Percentiles rank a stretch among this genome's conserved stretches.
phyloP scores from a whole-genome alignment of 495 filamentous ascomycete genomes.

The Pyrenula massariospora region DNA sequence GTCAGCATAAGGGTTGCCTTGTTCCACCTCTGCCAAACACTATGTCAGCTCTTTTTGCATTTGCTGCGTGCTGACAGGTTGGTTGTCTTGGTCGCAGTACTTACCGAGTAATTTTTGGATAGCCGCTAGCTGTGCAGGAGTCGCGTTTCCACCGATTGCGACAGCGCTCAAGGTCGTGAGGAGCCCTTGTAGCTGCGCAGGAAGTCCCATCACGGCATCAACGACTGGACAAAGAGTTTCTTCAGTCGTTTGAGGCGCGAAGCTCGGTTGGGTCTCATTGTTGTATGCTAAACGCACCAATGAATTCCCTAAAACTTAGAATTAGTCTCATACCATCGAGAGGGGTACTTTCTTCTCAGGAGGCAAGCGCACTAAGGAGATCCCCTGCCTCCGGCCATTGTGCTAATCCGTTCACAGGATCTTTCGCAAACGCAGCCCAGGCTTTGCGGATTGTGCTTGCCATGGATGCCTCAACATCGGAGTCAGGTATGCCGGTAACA shows the following conservation, averaged over 20 bases:
- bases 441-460: background rate
- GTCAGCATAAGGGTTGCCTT: background rate
- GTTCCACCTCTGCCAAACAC: background rate
- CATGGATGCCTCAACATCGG: background rate
- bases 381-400: background rate
- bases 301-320: too few species aligned
- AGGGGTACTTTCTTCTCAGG: too few species aligned
- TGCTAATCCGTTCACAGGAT: slow-evolving; percentile 6
- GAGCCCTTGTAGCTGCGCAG: background rate
- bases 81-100: too few species aligned
- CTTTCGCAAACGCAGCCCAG: slow-evolving; percentile 13
- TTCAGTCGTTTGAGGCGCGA: background rate
- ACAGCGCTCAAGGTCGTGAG: background rate
- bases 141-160: background rate
- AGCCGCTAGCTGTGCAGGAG: background rate
- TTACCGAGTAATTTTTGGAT: background rate
- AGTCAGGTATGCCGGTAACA: slow-evolving; percentile 20
- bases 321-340: too few species aligned
- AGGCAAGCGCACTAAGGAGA: background rate
- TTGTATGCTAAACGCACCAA: background rate
- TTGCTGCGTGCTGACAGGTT: too few species aligned
- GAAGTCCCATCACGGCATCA: background rate
- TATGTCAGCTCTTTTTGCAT: too few species aligned
- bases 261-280: background rate
- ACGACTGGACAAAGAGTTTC: background rate